Evolutionary conservation across 148 eudicot genomes (phyloP), one percentile per base, ranked within the genome.

Genomic region (Rhododendron mucronatum): DNA sequence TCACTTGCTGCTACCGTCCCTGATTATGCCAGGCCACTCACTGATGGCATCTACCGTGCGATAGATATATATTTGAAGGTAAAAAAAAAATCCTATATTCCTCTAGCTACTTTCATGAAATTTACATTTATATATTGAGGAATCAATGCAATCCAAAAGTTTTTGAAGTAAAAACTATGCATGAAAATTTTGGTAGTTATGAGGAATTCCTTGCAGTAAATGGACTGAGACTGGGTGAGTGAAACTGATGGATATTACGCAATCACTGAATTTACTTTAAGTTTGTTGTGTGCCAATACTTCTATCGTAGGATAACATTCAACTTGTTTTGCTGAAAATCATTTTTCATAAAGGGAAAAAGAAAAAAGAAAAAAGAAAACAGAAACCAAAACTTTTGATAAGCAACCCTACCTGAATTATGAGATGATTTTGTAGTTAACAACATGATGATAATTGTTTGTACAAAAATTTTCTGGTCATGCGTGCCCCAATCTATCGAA

Each of bases 21-120:
- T 75, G 97, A 94, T 85, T 93, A 90, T 85, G 95, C 95, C 21
- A 91, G 95, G 86, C 92, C 94, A 15, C 83, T 88, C 23, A 92
- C 93, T 85, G 97, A 94, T 89, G 95, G 92, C 63, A 90, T 94
- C 41, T 94, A 94, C 78, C 97, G 93, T 86, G 97, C 97, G 13
- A 88, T 94, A 89, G 97, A 94, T 55, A 90, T 90, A 85, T 94
- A 92, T 83, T 92, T 94, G 61, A 94, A 94, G 95, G 97, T 93
- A 89, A 83, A 48, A 45, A 18, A 3, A 18, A 3, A 16, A 20
- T 35, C 13, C 2, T 14, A 48, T 20, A 28, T 45, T 15, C 45
- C 61, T 57, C 21, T 57, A 57, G 61, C 61, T 57, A 57, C 61
- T 57, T 57, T 69, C 44, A 30, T 39, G 14, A 51, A 73, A 65